A percentile compares a stretch with the other conserved stretches of the same genome.
These are phyloP conservation scores for Paxillus rubicundulus DNA, from an alignment of 768 basidiomycete genomes.

Conservation along the genomic window DNA sequence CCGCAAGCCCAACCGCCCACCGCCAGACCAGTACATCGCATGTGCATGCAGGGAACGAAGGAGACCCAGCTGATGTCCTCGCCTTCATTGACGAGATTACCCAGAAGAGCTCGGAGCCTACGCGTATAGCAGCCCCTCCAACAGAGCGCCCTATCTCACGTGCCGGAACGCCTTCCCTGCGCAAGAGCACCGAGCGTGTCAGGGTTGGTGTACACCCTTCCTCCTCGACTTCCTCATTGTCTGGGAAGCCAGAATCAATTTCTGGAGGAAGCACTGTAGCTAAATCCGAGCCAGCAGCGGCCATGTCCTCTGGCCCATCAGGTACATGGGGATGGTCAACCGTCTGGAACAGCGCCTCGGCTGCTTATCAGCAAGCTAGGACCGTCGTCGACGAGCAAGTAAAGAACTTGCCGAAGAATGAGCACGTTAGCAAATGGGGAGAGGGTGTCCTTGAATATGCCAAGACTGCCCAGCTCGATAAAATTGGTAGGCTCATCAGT, in stretches of 20 bases:
- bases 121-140: conserved; percentile 53
- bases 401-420: conserved; percentile 80
- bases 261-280: conserved; percentile 26
- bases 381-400: conserved; percentile 92
- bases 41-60: conserved; percentile 40
- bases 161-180: conserved; percentile 65
- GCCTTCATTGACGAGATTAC: conserved; percentile 95
- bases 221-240: conserved; percentile 45
- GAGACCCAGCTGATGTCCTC: conserved; percentile 78
- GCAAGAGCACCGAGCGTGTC: conserved; percentile 77
- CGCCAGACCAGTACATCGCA: conserved; percentile 19
- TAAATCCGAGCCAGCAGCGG: conserved; percentile 17
- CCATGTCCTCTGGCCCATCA: conserved; percentile 10
- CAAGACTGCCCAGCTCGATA: conserved; percentile 86
- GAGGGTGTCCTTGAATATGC: conserved; percentile 86
- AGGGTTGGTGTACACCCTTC: conserved; percentile 51
- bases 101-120: conserved; percentile 82
- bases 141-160: conserved; percentile 59
- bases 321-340: conserved; percentile 79
- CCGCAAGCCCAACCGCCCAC: conserved; percentile 25
- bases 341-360: conserved; percentile 86
- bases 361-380: conserved; percentile 84
- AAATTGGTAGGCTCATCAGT: conserved; percentile 58
- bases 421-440: conserved; percentile 85
- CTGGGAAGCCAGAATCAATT: conserved; percentile 24